These are phyloP conservation scores for Phytophthora crassamura DNA, from an alignment of 352 stramenopile genomes.

Conservation along the genomic window DNA sequence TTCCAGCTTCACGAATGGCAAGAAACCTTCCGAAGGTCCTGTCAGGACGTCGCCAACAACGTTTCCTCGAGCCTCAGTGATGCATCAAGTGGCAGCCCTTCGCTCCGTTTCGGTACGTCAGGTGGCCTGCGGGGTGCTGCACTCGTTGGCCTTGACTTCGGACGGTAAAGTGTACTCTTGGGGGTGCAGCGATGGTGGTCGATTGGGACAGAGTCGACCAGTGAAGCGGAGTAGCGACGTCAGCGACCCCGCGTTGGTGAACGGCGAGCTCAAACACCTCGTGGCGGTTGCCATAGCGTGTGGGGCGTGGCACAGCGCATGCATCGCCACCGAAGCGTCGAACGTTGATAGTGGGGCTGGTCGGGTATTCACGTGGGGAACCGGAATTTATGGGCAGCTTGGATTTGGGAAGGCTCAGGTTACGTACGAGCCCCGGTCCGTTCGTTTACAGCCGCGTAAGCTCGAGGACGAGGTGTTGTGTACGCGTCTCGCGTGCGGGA, in stretches of 20 bases:
- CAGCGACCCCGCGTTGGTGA: constrained; percentile 44
- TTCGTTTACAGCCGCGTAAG: constrained; percentile 37
- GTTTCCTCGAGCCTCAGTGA: constrained; percentile 64
- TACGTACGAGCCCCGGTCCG: constrained; percentile 46
- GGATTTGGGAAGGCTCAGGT: constrained; percentile 53
- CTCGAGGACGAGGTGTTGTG: constrained; percentile 51
- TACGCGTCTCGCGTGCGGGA: constrained; percentile 61
- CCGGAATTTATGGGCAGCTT: constrained; percentile 77
- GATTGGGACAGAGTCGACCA: constrained; percentile 47
- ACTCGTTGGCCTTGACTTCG: constrained; percentile 87
- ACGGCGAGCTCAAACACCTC: constrained; percentile 39
- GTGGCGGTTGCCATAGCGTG: constrained; percentile 67
- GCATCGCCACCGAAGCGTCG: constrained; percentile 43
- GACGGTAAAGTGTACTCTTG: constrained; percentile 93
- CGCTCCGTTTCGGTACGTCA: constrained; percentile 63
- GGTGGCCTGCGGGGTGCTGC: constrained; percentile 91
- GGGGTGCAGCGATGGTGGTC: constrained; percentile 92
- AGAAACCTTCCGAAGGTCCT: constrained; percentile 4
- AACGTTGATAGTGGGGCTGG: constrained; percentile 20
- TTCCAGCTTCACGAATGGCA: constrained; percentile 4
- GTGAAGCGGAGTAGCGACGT: constrained; percentile 27
- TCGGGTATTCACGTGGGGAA: constrained; percentile 75
- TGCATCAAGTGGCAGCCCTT: constrained; percentile 65
- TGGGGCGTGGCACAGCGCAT: constrained; percentile 78
- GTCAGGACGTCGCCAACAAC: constrained; percentile 16